Conservation (phyloP, 768 basidiomycete genomes). For the Lentinula boryana region DNA sequence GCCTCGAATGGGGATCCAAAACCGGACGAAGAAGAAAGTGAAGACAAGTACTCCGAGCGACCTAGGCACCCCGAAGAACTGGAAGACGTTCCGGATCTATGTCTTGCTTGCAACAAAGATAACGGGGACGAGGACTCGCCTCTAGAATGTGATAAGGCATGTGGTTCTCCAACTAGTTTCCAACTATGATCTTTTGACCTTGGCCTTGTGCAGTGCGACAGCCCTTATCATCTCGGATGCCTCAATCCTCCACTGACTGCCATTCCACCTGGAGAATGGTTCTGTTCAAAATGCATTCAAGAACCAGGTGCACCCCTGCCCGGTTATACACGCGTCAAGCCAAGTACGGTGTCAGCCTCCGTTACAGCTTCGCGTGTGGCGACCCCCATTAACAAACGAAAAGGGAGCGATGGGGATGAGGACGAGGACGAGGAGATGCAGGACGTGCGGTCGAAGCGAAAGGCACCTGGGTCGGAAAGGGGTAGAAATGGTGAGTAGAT, state of each 20-base stretch:
- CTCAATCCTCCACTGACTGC: conserved; percentile 69
- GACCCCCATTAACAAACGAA: neutral
- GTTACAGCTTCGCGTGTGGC: neutral
- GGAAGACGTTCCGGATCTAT: conserved; percentile 54
- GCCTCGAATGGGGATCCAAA: neutral
- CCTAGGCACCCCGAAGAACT: conserved; percentile 77
- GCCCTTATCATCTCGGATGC: conserved; percentile 81
- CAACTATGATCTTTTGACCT: neutral
- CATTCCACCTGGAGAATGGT: conserved; percentile 90
- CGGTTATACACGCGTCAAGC: conserved; percentile 15
- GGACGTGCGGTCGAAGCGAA: neutral
- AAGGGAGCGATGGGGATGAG: conserved; percentile 5
- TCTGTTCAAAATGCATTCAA: conserved; percentile 70
- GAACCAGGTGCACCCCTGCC: conserved; percentile 45
- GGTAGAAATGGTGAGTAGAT: conserved; percentile 1
- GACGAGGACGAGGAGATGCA: conserved; percentile 1
- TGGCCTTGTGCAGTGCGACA: conserved; percentile 62
- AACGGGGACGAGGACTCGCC: conserved; percentile 67
- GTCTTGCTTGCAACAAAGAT: conserved; percentile 67
- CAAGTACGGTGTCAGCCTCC: neutral
- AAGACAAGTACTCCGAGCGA: conserved; percentile 68
- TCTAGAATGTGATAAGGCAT: conserved; percentile 89
- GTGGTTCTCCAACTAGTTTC: neutral
- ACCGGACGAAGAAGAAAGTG: conserved; percentile 13
- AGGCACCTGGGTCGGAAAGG: neutral